A percentile compares a stretch with the other conserved stretches of the same genome.
phyloP scores from a whole-genome alignment of 331 rosid genomes.

The Erythrophleum ivorense region DNA sequence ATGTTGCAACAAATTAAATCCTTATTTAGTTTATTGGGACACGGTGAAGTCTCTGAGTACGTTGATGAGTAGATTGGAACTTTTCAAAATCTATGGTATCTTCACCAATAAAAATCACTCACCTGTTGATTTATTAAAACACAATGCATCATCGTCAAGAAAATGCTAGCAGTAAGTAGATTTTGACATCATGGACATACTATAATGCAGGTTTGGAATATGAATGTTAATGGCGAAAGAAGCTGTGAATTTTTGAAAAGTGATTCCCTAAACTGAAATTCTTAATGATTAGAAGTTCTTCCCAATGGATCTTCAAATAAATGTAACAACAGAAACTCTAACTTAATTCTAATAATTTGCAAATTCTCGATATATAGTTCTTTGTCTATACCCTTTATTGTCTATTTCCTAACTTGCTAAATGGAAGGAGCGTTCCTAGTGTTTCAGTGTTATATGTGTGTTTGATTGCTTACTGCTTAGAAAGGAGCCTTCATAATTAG shows the following conservation, averaged over 20 bases:
- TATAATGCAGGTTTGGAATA: constrained; percentile 1
- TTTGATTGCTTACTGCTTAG: not conserved
- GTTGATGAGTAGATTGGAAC: not conserved
- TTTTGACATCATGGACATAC: not conserved
- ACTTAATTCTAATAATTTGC: not conserved
- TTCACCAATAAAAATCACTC: not conserved
- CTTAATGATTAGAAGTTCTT: constrained; percentile 1
- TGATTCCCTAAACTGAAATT: constrained; percentile 2
- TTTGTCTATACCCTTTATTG: not conserved
- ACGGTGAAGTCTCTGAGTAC: not conserved
- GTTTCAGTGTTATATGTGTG: not conserved
- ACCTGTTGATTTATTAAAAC: not conserved
- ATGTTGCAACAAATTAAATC: not conserved
- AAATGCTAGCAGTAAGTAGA: not conserved
- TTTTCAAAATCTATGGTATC: not conserved
- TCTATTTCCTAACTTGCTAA: constrained; percentile 4
- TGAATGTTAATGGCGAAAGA: not conserved
- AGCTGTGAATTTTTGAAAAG: constrained; percentile 5
- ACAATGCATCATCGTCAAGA: not conserved
- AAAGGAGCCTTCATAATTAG: not conserved
- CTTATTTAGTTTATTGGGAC: not conserved
- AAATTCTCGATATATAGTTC: not conserved
- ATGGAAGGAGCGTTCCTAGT: not conserved
- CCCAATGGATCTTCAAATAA: not conserved
- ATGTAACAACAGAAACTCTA: not conserved